These are phyloP conservation scores for Voacanga thouarsii DNA, from an alignment of 257 asterid genomes.

Conservation along the genomic window DNA sequence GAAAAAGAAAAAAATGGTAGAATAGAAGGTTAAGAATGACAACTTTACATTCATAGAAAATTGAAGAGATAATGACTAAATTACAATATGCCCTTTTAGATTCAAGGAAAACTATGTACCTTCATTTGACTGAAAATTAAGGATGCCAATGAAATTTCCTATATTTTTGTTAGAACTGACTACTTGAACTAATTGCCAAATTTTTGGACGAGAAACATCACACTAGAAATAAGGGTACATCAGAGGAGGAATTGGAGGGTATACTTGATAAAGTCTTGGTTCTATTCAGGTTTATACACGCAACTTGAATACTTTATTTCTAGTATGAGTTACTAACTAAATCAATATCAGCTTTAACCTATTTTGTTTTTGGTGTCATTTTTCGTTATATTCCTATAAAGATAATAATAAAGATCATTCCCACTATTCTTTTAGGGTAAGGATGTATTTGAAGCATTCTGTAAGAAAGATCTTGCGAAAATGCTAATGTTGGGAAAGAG, in stretches of 20 bases:
- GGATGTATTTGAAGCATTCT: constrained; percentile 53
- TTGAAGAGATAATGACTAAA: too few species aligned
- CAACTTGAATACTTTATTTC: constrained; percentile 17
- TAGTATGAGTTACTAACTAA: neutral
- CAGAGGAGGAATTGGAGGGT: constrained; percentile 99
- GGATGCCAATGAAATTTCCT: too few species aligned
- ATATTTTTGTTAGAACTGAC: constrained; percentile 71
- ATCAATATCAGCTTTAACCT: neutral
- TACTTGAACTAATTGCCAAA: constrained; percentile 95
- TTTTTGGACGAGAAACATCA: constrained; percentile 97
- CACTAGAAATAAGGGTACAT: constrained; percentile 97
- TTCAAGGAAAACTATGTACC: too few species aligned
- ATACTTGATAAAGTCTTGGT: constrained; percentile 95
- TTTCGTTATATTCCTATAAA: neutral
- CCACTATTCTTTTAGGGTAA: too few species aligned
- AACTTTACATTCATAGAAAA: too few species aligned
- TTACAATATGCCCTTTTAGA: too few species aligned
- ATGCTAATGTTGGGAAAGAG: constrained; percentile 91
- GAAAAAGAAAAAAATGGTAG: too few species aligned
- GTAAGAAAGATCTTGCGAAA: constrained; percentile 68
- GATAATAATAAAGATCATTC: neutral
- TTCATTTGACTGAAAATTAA: too few species aligned
- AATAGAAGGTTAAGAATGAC: too few species aligned
- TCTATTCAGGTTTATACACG: constrained; percentile 95
- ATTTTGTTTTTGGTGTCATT: neutral